Evolutionary conservation across 2,329 filamentous ascomycete species (phyloP).

Genomic region (Verticillium nubilum): DNA sequence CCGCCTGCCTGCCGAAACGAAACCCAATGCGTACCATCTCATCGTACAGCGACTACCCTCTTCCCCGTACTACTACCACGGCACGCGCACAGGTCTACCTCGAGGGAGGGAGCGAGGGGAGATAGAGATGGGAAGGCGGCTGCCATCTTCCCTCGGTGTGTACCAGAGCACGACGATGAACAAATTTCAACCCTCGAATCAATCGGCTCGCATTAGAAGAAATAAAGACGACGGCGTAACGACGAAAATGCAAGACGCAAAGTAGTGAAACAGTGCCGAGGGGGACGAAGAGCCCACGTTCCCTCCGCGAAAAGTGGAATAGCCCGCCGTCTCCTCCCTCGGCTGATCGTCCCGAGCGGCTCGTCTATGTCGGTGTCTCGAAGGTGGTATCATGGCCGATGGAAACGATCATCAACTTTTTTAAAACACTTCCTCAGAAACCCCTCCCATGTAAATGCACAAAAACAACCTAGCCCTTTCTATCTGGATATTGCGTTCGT

Average conservation of each 20-base stretch:
- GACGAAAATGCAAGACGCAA: background rate
- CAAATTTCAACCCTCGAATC: background rate
- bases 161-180: background rate
- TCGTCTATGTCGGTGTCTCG: constrained; percentile 35
- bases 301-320: background rate
- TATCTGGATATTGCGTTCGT: constrained; percentile 43
- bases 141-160: background rate
- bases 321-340: background rate
- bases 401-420: constrained; percentile 41
- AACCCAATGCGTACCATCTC: no score
- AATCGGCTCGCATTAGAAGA: background rate
- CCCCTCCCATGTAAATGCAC: constrained; percentile 41
- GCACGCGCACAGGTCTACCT: no score
- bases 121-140: no score
- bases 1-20: no score
- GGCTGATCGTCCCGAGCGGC: constrained; percentile 9
- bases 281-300: background rate
- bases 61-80: no score
- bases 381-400: constrained; percentile 42
- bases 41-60: no score
- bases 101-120: no score
- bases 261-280: background rate
- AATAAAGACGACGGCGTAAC: background rate
- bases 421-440: constrained; percentile 40
- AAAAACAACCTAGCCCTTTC: constrained; percentile 40